A percentile compares a stretch with the other conserved stretches of the same genome.
Conservation (phyloP, 1,284 basidiomycete species). For the Austroboletus novae-zelandiae region DNA sequence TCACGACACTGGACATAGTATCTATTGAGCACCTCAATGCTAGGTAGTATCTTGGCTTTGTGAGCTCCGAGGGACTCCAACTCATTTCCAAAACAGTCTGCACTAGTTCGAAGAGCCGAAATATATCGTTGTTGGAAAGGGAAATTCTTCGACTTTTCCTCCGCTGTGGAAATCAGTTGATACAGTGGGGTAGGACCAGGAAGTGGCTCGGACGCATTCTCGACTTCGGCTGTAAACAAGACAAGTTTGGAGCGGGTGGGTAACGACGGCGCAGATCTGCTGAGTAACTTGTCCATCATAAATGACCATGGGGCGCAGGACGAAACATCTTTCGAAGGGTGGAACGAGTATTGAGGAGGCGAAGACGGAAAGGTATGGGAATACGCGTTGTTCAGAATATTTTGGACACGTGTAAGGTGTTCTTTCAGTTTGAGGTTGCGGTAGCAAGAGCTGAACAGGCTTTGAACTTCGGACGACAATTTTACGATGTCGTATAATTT, state of each 20-base stretch:
- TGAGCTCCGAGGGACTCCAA: background rate
- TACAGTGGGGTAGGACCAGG: background rate
- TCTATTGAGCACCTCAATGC: conserved; percentile 8
- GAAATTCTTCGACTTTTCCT: background rate
- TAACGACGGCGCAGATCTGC: conserved; percentile 1
- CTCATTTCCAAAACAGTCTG: background rate
- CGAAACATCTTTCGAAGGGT: background rate
- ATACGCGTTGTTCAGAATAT: background rate
- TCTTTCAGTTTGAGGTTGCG: conserved; percentile 11
- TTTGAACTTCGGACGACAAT: background rate
- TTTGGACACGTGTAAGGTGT: conserved; percentile 17
- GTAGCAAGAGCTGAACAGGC: conserved; percentile 13
- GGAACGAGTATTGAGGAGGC: conserved; percentile 13
- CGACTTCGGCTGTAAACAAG: background rate
- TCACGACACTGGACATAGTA: conserved; percentile 6
- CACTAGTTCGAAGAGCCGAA: background rate
- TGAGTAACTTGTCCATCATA: conserved; percentile 8
- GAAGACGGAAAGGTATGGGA: background rate
- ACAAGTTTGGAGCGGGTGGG: background rate
- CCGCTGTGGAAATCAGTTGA: conserved; percentile 3
- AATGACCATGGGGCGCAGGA: background rate
- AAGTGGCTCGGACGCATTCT: background rate
- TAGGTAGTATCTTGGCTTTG: background rate
- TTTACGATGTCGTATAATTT: conserved; percentile 1
- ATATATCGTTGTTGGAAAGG: background rate